Percentiles rank a stretch among this genome's conserved stretches.
Evolutionary conservation across 345 rosid genomes (phyloP).

Genomic region (Tarenaya hassleriana): DNA sequence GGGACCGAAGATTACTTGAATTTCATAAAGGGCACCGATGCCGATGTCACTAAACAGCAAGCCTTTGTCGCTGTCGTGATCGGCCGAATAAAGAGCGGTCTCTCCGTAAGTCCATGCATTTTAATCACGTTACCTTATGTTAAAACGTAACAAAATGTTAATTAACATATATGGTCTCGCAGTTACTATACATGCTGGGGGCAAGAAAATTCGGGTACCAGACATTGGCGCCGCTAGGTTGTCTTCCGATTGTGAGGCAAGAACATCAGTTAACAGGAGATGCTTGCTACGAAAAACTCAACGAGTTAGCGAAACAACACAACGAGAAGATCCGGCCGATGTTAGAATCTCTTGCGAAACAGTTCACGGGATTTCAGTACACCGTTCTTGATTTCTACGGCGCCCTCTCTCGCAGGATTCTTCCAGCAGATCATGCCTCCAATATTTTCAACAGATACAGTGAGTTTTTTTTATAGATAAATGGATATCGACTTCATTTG

Average conservation of each 20-base stretch:
- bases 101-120: too few species aligned
- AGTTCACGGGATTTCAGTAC: not conserved
- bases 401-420: not conserved
- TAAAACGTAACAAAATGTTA: too few species aligned
- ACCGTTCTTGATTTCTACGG: not conserved
- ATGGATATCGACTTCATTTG: too few species aligned
- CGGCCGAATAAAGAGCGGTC: too few species aligned
- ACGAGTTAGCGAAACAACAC: not conserved
- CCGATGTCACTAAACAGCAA: too few species aligned
- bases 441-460: too few species aligned
- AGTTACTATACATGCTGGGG: not conserved
- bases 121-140: too few species aligned
- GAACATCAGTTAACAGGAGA: not conserved
- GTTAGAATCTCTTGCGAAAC: not conserved
- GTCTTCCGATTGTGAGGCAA: conserved; percentile 1
- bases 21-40: too few species aligned
- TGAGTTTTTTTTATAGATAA: not conserved
- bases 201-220: not conserved
- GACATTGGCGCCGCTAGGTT: not conserved
- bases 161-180: too few species aligned
- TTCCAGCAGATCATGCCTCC: too few species aligned
- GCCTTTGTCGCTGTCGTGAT: too few species aligned
- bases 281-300: not conserved
- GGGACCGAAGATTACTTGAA: too few species aligned
- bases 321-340: not conserved